Base-by-base conservation (phyloP, 169 alveolate genomes). In the Cyclospora cayetanensis region DNA sequence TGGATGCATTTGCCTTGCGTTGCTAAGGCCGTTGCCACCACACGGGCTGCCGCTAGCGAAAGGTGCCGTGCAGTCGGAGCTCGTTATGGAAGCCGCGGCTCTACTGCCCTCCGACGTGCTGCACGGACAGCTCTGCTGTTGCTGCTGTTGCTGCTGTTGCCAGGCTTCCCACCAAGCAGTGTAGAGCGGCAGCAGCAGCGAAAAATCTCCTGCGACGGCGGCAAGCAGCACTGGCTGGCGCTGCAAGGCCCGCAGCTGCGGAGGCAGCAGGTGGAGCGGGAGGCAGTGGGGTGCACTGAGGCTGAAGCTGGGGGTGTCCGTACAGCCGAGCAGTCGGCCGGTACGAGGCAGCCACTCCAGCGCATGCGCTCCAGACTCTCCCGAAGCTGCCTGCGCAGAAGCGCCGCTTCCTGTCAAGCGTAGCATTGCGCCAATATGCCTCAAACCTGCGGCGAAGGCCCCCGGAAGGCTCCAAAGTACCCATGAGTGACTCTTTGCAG, bases 161-260 rank as follows among this genome's bases (percentile, higher is more conserved):
- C 80, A 68, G 31, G 80, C 9, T 27, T 34, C 27, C 80, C 80
- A 68, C 80, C 80, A 68, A 50, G 50, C 80, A 29, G 29, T 34
- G 50, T 34, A 68, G 29, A 68, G 15, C 18, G 80, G 80, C 80
- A 68, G 80, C 80, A 68, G 46, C 80, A 68, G 4, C 25, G 80
- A 68, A 27, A 68, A 68, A 3, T 68, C 80, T 29, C 80, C 80
- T 68, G 80, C 80, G 29, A 50, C 80, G 29, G 80, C 80, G 35
- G 80, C 80, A 68, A 68, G 80, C 80, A 68, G 80, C 80, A 68
- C 80, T 4, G 80, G 80, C 50, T 68, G 80, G 52, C 35, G 80
- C 80, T 68, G 80, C 80, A 68, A 50, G 4, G 80, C 80, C 80
- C 80, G 46, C 80, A 68, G 80, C 80, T 68, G 80, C 15, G 80